Evolutionary conservation across 2,329 filamentous ascomycete genomes (phyloP).

Genomic region (Bipolaris victoriae): DNA sequence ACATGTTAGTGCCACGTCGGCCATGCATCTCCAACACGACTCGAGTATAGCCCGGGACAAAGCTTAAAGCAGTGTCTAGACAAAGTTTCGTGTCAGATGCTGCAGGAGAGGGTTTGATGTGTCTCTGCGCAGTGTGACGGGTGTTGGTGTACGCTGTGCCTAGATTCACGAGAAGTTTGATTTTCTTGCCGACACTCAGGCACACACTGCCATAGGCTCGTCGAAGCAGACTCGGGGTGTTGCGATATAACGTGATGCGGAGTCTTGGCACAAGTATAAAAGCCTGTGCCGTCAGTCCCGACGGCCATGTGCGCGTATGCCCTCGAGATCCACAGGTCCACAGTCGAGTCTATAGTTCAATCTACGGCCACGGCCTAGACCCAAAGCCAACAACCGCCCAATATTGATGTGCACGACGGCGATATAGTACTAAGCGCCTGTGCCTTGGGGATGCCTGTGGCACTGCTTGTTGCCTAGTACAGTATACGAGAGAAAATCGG

Average conservation of each 20-base stretch:
- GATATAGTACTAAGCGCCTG: neutral
- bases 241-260: neutral
- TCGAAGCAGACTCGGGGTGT: neutral
- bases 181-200: neutral
- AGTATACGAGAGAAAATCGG: neutral
- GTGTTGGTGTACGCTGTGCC: neutral
- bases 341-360: neutral
- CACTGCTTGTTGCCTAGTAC: neutral
- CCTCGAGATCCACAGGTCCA: neutral
- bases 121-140: neutral
- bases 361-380: neutral
- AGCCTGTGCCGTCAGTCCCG: neutral
- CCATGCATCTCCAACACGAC: neutral
- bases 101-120: neutral
- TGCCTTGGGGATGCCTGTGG: neutral
- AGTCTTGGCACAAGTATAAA: conserved; percentile 1
- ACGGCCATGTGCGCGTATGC: neutral
- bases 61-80: neutral
- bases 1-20: neutral
- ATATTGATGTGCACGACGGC: neutral
- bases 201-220: neutral
- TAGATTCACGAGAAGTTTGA: neutral
- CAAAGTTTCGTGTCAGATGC: neutral
- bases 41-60: neutral
- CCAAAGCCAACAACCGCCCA: neutral